phyloP scores from a whole-genome alignment of 768 basidiomycete species.

The Suillus tomentosus region DNA sequence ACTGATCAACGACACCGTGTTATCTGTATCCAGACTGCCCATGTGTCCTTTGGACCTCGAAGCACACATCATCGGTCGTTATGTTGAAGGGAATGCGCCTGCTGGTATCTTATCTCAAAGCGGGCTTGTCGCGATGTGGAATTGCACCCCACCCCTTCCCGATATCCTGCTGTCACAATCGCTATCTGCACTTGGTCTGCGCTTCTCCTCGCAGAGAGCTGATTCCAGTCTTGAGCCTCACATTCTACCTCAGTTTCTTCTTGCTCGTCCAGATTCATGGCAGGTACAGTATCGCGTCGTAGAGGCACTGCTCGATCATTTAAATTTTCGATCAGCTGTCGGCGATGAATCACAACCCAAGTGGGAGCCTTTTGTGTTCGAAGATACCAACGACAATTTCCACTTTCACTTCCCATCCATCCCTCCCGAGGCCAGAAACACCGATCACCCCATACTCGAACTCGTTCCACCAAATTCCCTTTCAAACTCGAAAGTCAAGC shows the following conservation, averaged over 20 bases:
- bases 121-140: slow-evolving; percentile 32
- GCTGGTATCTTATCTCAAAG: slow-evolving; percentile 30
- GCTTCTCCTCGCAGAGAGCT: slow-evolving; percentile 8
- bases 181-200: slow-evolving; percentile 30
- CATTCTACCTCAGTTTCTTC: slow-evolving; percentile 32
- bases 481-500: slow-evolving; percentile 44
- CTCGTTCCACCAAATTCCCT: slow-evolving; percentile 31
- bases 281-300: slow-evolving; percentile 19
- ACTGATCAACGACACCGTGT: slow-evolving; percentile 8
- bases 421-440: slow-evolving; percentile 18
- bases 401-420: slow-evolving; percentile 48
- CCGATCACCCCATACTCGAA: slow-evolving; percentile 19
- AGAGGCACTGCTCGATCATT: slow-evolving; percentile 21
- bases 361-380: slow-evolving; percentile 39
- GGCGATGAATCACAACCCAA: slow-evolving; percentile 35
- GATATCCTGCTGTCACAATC: slow-evolving; percentile 24
- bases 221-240: not conserved
- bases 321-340: slow-evolving; percentile 48
- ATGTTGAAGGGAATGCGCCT: slow-evolving; percentile 13
- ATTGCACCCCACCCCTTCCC: slow-evolving; percentile 28
- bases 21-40: slow-evolving; percentile 15
- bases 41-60: slow-evolving; percentile 22
- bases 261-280: slow-evolving; percentile 29
- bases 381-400: slow-evolving; percentile 75
- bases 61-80: slow-evolving; percentile 20